phyloP scores from a whole-genome alignment of 257 asterid genomes.

The Primulina tabacum region DNA sequence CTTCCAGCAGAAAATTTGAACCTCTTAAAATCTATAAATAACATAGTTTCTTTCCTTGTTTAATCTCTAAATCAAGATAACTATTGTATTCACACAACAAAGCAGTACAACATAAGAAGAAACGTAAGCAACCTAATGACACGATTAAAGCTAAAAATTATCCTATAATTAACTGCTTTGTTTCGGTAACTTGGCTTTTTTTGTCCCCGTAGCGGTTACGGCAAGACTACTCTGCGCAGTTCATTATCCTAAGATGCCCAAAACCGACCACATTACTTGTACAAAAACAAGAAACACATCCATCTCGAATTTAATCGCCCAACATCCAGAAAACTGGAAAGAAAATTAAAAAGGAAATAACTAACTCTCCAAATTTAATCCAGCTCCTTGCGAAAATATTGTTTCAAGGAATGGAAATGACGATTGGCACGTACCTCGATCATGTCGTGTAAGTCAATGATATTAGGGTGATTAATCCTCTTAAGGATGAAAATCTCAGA shows the following conservation, averaged over 20 bases:
- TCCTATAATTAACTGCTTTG: background rate
- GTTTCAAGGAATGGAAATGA: background rate
- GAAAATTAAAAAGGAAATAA: background rate
- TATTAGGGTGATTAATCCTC: constrained; percentile 84
- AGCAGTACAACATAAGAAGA: background rate
- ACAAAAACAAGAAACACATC: background rate
- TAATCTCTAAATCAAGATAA: background rate
- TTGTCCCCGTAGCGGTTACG: background rate
- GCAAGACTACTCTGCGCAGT: no score
- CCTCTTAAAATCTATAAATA: background rate
- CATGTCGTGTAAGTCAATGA: constrained; percentile 89
- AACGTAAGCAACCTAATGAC: background rate
- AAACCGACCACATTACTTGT: background rate
- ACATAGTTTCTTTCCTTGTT: background rate
- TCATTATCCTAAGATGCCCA: background rate
- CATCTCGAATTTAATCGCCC: background rate
- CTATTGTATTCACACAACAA: background rate
- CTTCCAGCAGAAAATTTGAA: background rate
- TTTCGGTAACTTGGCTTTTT: background rate
- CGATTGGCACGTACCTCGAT: constrained; percentile 74
- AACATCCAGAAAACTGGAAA: background rate
- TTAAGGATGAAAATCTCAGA: constrained; percentile 82
- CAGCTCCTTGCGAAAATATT: background rate
- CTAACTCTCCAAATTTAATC: background rate
- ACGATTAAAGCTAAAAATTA: background rate